Evolutionary conservation across 495 filamentous ascomycete genomes (phyloP).

Genomic region (Pyronema omphalodes): DNA sequence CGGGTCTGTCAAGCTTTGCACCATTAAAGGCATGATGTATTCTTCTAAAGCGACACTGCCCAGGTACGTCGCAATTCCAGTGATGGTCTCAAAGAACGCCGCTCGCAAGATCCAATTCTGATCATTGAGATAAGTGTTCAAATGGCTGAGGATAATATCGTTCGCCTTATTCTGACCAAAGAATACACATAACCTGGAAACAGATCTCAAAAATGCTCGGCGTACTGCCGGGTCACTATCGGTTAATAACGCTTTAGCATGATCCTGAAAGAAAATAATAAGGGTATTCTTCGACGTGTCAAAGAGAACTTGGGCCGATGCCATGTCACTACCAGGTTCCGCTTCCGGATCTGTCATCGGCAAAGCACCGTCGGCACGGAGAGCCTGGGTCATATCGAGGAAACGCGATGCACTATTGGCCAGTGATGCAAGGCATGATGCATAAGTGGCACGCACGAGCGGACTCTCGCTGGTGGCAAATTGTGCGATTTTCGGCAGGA

Average conservation of each 20-base stretch:
- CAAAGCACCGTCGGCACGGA: conserved; percentile 68
- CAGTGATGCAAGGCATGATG: conserved; percentile 74
- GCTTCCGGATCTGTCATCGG: conserved; percentile 61
- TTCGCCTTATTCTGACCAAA: conserved; percentile 79
- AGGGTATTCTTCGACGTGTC: conserved; percentile 66
- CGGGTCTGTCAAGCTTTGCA: conserved; percentile 86
- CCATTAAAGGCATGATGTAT: conserved; percentile 89
- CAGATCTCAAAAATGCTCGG: conserved; percentile 81
- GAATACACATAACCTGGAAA: conserved; percentile 82
- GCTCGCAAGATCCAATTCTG: conserved; percentile 91
- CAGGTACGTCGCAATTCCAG: conserved; percentile 79
- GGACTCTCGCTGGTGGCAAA: conserved; percentile 45
- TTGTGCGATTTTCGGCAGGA: conserved; percentile 62
- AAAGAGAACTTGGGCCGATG: conserved; percentile 53
- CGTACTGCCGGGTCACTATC: conserved; percentile 77
- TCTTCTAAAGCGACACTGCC: conserved; percentile 78
- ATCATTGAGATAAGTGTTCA: conserved; percentile 97
- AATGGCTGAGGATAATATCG: conserved; percentile 81
- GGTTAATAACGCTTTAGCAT: conserved; percentile 77
- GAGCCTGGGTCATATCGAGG: conserved; percentile 73
- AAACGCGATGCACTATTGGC: conserved; percentile 78
- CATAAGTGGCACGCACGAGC: conserved; percentile 72
- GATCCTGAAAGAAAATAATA: conserved; percentile 58
- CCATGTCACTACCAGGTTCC: conserved; percentile 44
- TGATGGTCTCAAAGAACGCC: conserved; percentile 88